Percentiles rank a stretch among this genome's conserved stretches.
Conservation (phyloP, 73 alveolate genomes). For the Tetrahymena borealis region DNA sequence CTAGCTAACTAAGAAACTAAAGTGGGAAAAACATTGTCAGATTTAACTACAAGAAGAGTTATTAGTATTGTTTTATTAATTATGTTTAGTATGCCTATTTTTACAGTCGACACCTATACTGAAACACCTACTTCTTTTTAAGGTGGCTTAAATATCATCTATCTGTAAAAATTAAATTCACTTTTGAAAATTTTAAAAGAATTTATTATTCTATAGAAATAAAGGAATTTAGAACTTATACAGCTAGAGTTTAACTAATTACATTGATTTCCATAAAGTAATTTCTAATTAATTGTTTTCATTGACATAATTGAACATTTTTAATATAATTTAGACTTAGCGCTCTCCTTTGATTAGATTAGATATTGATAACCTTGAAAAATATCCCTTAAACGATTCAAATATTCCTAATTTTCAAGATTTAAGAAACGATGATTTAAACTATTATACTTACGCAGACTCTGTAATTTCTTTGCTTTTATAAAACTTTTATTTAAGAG, state of each 20-base stretch:
- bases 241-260: background rate
- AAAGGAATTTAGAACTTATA: background rate
- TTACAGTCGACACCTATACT: constrained; percentile 39
- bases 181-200: background rate
- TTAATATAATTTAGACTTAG: background rate
- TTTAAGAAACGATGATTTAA: background rate
- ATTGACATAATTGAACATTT: background rate
- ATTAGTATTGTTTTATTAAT: constrained; percentile 80
- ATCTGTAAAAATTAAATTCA: background rate
- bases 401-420: background rate
- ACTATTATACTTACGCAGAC: constrained; percentile 20
- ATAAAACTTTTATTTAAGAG: background rate
- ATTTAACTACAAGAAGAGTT: constrained; percentile 82
- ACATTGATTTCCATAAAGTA: background rate
- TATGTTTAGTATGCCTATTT: constrained; percentile 68
- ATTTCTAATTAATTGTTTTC: background rate
- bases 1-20: constrained; percentile 59
- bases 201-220: background rate
- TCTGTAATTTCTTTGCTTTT: background rate
- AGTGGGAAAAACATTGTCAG: constrained; percentile 85
- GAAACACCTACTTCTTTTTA: constrained; percentile 32
- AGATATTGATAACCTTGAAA: background rate
- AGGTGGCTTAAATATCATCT: constrained; percentile 25
- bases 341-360: background rate
- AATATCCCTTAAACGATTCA: constrained; percentile 6